A percentile compares a stretch with the other conserved stretches of the same genome.
phyloP scores from a whole-genome alignment of 805 yeast genomes.

The Starmerella kuoi region DNA sequence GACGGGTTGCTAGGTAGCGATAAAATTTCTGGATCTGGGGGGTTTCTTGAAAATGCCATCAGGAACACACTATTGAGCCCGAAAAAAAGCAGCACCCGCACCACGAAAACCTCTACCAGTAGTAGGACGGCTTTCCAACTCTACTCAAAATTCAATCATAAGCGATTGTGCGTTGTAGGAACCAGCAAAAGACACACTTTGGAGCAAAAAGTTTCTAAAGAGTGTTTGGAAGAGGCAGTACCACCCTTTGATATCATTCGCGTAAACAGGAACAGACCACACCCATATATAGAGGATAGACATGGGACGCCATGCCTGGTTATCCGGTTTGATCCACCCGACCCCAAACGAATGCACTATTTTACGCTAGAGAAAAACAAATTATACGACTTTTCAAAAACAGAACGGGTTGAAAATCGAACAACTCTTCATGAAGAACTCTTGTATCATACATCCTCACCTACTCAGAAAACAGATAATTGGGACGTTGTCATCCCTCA shows the following conservation, averaged over 20 bases:
- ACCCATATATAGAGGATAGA: neutral
- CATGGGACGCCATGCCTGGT: constrained; percentile 18
- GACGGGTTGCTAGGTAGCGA: constrained; percentile 13
- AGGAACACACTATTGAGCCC: neutral
- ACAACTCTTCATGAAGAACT: neutral
- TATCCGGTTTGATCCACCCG: constrained; percentile 59
- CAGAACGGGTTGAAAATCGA: neutral
- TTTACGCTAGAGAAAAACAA: constrained; percentile 63
- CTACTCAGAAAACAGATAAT: neutral
- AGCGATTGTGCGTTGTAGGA: constrained; percentile 17
- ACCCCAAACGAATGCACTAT: constrained; percentile 58
- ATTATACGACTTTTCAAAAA: constrained; percentile 32
- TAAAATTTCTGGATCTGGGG: neutral
- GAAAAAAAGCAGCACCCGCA: neutral
- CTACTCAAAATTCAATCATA: constrained; percentile 14
- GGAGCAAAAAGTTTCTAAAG: neutral
- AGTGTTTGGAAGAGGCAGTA: neutral
- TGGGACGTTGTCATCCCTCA: constrained; percentile 24
- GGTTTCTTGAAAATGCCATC: neutral
- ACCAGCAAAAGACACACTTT: neutral
- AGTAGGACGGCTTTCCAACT: constrained; percentile 7
- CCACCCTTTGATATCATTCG: neutral
- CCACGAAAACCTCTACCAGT: neutral
- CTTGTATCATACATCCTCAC: neutral
- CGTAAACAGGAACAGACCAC: neutral